These are phyloP conservation scores for Heimioporus sp. DNA, from an alignment of 768 basidiomycete species.

Conservation along the genomic window DNA sequence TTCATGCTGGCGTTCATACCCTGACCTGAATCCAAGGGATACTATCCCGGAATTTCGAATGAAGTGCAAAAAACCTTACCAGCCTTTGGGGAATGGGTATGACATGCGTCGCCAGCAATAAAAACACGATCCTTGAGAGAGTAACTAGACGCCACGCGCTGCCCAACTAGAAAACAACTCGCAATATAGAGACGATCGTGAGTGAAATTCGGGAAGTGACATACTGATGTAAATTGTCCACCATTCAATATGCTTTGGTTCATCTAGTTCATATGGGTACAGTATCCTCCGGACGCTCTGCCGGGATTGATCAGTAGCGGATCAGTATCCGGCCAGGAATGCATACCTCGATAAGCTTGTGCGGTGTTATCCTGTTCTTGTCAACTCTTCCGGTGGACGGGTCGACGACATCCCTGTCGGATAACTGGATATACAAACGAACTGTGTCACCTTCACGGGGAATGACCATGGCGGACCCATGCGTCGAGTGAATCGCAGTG, in stretches of 20 bases:
- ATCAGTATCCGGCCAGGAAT: not conserved
- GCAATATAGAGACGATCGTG: not conserved
- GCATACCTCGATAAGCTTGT: constrained; percentile 52
- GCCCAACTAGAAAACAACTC: constrained; percentile 50
- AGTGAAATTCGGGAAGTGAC: constrained; percentile 16
- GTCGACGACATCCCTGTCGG: constrained; percentile 45
- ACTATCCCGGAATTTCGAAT: not conserved
- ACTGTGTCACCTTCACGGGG: constrained; percentile 69
- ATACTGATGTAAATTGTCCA: constrained; percentile 72
- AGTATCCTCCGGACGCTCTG: constrained; percentile 58
- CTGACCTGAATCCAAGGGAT: constrained; percentile 45
- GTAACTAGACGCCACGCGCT: constrained; percentile 67
- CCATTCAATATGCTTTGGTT: constrained; percentile 58
- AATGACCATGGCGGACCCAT: constrained; percentile 71
- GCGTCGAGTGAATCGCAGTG: constrained; percentile 63
- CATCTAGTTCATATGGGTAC: constrained; percentile 51
- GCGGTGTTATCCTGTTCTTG: constrained; percentile 47
- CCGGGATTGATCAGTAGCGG: not conserved
- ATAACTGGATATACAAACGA: constrained; percentile 69
- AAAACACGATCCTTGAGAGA: constrained; percentile 64
- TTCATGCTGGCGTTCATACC: constrained; percentile 80
- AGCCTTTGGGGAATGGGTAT: constrained; percentile 66
- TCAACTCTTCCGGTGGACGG: constrained; percentile 49
- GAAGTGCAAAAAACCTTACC: constrained; percentile 31
- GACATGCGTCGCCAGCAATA: constrained; percentile 76